These are phyloP conservation scores for Calonectria pseudoturangicola DNA, from an alignment of 2,329 filamentous ascomycete genomes.

Conservation along the genomic window DNA sequence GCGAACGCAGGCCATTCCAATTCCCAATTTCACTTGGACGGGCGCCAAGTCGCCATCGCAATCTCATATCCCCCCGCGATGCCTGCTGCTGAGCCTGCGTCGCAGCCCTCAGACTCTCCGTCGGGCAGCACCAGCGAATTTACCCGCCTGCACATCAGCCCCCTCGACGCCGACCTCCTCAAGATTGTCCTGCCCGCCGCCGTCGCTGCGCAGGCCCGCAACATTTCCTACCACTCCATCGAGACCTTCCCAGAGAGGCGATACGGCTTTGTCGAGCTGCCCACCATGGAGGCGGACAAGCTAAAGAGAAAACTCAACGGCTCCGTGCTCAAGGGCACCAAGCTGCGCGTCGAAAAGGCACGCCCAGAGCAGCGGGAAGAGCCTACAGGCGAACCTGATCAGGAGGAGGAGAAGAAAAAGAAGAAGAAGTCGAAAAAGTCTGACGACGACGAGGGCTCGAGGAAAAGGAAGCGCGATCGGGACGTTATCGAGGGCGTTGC, in stretches of 20 bases:
- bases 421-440: slow-evolving; percentile 59
- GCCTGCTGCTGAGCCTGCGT: slow-evolving; percentile 48
- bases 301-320: slow-evolving; percentile 94
- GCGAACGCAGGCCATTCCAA: slow-evolving; percentile 34
- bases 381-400: slow-evolving; percentile 59
- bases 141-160: slow-evolving; percentile 85
- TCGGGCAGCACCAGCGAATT: slow-evolving; percentile 52
- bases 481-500: slow-evolving; percentile 79
- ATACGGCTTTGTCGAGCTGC: slow-evolving; percentile 93
- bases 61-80: slow-evolving; percentile 47
- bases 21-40: slow-evolving; percentile 46
- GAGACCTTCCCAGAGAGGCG: slow-evolving; percentile 92
- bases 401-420: slow-evolving; percentile 53
- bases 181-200: slow-evolving; percentile 82
- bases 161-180: slow-evolving; percentile 85
- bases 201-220: slow-evolving; percentile 79
- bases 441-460: slow-evolving; percentile 61
- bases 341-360: slow-evolving; percentile 89
- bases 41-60: slow-evolving; percentile 47
- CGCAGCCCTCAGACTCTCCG: slow-evolving; percentile 26
- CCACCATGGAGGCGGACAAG: slow-evolving; percentile 88
- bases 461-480: slow-evolving; percentile 71
- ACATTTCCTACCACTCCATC: slow-evolving; percentile 91
- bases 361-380: slow-evolving; percentile 71
- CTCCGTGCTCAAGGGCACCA: slow-evolving; percentile 86